Evolutionary conservation across 495 filamentous ascomycete genomes (phyloP).

Genomic region (Gamarada debralockiae): DNA sequence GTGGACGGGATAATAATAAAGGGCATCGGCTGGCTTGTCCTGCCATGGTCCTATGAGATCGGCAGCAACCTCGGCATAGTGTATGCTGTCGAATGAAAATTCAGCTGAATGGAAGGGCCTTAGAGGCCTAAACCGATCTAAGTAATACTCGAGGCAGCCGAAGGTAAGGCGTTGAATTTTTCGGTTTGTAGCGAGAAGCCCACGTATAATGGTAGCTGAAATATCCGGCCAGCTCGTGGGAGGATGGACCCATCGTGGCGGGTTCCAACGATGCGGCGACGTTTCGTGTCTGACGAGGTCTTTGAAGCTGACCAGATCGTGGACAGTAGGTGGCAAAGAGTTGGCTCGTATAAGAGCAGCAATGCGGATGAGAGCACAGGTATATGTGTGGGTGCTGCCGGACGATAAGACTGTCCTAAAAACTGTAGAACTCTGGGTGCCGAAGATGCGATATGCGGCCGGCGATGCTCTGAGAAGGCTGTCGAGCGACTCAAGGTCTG

Average conservation of each 20-base stretch:
- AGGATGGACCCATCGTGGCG: background rate
- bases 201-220: background rate
- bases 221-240: background rate
- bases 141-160: background rate
- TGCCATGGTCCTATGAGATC: too few species aligned
- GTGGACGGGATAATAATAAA: too few species aligned
- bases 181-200: background rate
- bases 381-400: slow-evolving; percentile 6
- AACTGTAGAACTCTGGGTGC: background rate
- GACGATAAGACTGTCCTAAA: background rate
- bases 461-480: slow-evolving; percentile 7
- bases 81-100: too few species aligned
- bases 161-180: slow-evolving; percentile 1
- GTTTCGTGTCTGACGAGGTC: background rate
- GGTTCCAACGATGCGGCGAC: background rate
- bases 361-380: slow-evolving; percentile 1
- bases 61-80: too few species aligned
- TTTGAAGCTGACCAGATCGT: background rate
- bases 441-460: slow-evolving; percentile 5
- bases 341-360: background rate
- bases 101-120: background rate
- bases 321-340: background rate
- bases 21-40: too few species aligned
- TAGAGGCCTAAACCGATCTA: background rate
- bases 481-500: slow-evolving; percentile 10